Base-by-base conservation (phyloP, 2,329 filamentous ascomycete species). In the Diaporthe sp. region DNA sequence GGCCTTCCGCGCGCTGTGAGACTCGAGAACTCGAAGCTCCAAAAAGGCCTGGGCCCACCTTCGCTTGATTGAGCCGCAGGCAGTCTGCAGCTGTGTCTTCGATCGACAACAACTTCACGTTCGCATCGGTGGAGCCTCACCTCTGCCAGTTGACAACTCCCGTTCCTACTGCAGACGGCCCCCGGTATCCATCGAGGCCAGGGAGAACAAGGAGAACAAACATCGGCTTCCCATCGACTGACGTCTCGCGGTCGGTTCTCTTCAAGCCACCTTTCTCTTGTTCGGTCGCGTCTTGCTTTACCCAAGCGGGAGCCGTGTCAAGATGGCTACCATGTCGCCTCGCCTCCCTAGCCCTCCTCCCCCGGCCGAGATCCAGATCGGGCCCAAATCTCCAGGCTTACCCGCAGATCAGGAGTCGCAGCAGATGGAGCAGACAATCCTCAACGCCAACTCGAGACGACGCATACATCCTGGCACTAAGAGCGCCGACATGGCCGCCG, bases 301-400 rank as follows among this genome's bases (percentile, higher is more conserved):
- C 69, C 62, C 62, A 53, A 42, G 22, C 31, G 49, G 34, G 62
- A n/a, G 34, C 77, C 78, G 77, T 78, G 91, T 92, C 89, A 87
- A 90, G 78, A 84, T 91, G 77, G 86, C 90, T 79, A 93, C 94
- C 77, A 96, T 92, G 85, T 98, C 96, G 65, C 96, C 97, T 78
- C 94, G 97, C 82, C 92, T 99, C 70, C 97, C 97, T 76, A 98
- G 95, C 84, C 97, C 97, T 76, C 97, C 97, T 75, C 97, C 97
- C 46, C 93, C 97, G 75, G 95, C 96, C 77, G 97, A 99, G 85
- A 97, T 98, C 79, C 96, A 98, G 86, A 93, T 98, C 77, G 94
- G 92, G 68, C 82, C 83, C 61, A 80, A 81, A 62, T 80, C 80
- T 44, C 79, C 80, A n/a, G 78, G 78, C 5, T 39, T 74, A 19